Conservation (phyloP, 2,329 filamentous ascomycete genomes). For the Bipolaris sorokiniana region DNA sequence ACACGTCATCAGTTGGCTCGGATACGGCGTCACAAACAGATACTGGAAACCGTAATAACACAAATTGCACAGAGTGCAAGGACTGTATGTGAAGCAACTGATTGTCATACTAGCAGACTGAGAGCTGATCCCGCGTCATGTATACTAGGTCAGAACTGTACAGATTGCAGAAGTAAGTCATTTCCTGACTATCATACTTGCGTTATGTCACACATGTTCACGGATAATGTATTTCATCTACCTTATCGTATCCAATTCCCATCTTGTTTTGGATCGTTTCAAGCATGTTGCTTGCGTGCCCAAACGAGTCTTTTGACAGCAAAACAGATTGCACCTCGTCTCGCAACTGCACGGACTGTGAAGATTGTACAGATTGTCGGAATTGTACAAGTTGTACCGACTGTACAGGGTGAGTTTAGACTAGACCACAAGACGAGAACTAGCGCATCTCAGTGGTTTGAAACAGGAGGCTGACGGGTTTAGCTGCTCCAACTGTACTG, state of each 20-base stretch:
- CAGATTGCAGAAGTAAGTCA: conserved; percentile 9
- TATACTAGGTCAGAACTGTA: conserved; percentile 7
- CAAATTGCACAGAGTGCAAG: conserved; percentile 9
- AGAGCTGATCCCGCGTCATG: background rate
- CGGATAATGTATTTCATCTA: no score
- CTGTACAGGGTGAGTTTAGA: conserved; percentile 7
- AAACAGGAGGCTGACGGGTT: background rate
- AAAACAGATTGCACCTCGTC: conserved; percentile 7
- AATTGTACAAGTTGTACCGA: conserved; percentile 10
- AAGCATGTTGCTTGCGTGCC: background rate
- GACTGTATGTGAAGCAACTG: conserved; percentile 2
- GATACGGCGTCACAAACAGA: background rate
- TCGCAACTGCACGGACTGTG: conserved; percentile 3
- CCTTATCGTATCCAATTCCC: no score
- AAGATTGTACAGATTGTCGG: conserved; percentile 3
- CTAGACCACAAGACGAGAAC: background rate
- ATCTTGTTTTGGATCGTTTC: background rate
- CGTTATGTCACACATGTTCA: no score
- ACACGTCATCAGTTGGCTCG: background rate
- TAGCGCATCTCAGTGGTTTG: no score
- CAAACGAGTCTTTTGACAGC: background rate
- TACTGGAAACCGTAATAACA: conserved; percentile 10
- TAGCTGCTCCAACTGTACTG: conserved; percentile 15
- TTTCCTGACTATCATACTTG: background rate
- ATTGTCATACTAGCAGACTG: background rate